Evolutionary conservation across 768 basidiomycete species (phyloP), one percentile per base, ranked within the genome.

Genomic region (Rhizopogon salebrosus): DNA sequence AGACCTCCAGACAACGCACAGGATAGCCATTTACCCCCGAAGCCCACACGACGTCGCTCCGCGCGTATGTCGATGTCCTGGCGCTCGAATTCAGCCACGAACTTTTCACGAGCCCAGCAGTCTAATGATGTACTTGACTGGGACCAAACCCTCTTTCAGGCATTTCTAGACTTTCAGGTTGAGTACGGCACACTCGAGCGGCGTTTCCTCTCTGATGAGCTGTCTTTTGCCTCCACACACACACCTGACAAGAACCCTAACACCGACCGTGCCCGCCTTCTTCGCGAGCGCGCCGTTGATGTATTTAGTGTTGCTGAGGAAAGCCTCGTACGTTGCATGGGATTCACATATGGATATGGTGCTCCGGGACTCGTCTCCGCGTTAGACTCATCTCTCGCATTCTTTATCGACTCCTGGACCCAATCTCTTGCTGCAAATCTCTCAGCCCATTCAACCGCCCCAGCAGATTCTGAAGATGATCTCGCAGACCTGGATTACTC

Each of bases 121-220:
- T 14, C 49, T 41, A 49, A 62, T 18, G 75, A 78, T 41, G 70
- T 67, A 27, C 65, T 80, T 58, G 84, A 86, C 53, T 98, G 97
- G 97, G 93, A 98, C 62, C 86, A 85, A 51, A 85, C 88, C 48
- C 73, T 99, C 14, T 97, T 94, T 65, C 93, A 95, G 64, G 92
- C 95, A 2, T 98, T 98, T 72, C 77, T 95, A 23, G 90, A 95
- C 60, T 87, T 87, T 56, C 95, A 98, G 60, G 75, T 82, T 16
- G 88, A 95, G 51, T 98, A 98, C 67, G 80, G 81, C 0, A 71
- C 76, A 1, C 74, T 97, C 31, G 97, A 99, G 68, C 76, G 79
- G 34, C 80, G 83, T 6, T 77, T 83, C 48, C 71, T 98, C 51
- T 79, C 84, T 24, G 76, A 82, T 42, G 70, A 73, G 1, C 72